phyloP scores from a whole-genome alignment of 1,284 basidiomycete species.

The Mycosarcoma maydis region DNA sequence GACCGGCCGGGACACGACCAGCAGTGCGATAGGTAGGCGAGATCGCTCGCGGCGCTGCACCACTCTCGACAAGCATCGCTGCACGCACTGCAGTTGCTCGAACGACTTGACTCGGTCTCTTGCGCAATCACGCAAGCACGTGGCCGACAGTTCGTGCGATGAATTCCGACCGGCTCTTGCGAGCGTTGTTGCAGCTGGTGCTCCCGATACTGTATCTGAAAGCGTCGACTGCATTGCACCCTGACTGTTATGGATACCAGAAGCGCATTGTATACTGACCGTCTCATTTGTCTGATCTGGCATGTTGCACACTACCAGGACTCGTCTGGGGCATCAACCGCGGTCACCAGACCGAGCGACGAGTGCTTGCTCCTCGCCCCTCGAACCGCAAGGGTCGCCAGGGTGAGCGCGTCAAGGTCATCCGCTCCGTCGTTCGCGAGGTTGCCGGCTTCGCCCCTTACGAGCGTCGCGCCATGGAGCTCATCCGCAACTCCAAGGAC shows the following conservation, averaged over 20 bases:
- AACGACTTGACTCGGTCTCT: no score
- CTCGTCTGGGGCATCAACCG: conserved; percentile 89
- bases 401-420: conserved; percentile 72
- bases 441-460: conserved; percentile 94
- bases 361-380: conserved; percentile 81
- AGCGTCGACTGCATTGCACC: not conserved
- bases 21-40: no score
- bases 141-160: no score
- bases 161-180: no score
- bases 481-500: conserved; percentile 97
- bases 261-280: no score
- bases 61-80: no score
- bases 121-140: no score
- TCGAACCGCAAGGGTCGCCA: conserved; percentile 88
- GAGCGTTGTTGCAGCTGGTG: not conserved
- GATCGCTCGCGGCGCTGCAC: no score
- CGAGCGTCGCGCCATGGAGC: conserved; percentile 97
- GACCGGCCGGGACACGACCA: no score
- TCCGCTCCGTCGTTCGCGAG: conserved; percentile 63
- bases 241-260: not conserved
- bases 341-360: conserved; percentile 89
- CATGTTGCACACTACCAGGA: conserved; percentile 74
- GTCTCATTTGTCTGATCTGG: conserved; percentile 7
- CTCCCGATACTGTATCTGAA: not conserved
- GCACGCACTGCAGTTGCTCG: no score